Evolutionary conservation across 1,139 yeast genomes (phyloP).

Genomic region (Yamadazyma kanchanaburiensis): DNA sequence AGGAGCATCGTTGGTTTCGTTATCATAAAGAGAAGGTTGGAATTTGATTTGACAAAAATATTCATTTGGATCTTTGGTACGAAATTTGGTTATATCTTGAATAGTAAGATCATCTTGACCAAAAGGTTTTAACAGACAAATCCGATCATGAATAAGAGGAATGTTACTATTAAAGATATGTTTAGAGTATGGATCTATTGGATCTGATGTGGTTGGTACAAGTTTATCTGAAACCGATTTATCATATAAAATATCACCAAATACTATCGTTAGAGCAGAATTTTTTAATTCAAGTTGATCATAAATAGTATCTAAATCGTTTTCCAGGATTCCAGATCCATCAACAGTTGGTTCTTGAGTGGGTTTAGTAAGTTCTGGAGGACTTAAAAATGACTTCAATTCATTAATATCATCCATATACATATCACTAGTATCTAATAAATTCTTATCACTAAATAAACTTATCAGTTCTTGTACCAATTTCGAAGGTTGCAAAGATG

Average conservation of each 20-base stretch:
- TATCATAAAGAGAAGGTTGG: constrained; percentile 39
- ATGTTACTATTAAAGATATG: constrained; percentile 41
- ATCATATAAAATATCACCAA: constrained; percentile 33
- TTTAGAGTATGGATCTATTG: not conserved
- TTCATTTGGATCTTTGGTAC: constrained; percentile 31
- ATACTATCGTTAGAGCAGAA: constrained; percentile 28
- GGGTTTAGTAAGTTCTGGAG: constrained; percentile 3
- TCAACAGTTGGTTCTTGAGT: not conserved
- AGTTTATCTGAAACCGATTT: constrained; percentile 1
- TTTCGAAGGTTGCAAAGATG: constrained; percentile 1
- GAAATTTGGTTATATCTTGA: constrained; percentile 18
- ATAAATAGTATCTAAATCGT: not conserved
- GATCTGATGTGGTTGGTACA: not conserved
- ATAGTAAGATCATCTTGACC: constrained; percentile 17
- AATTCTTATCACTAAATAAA: constrained; percentile 4
- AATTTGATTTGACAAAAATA: constrained; percentile 46
- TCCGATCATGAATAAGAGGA: constrained; percentile 37
- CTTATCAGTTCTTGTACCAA: constrained; percentile 6
- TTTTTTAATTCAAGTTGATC: not conserved
- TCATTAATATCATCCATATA: constrained; percentile 8
- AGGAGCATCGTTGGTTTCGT: constrained; percentile 33
- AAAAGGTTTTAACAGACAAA: constrained; percentile 32
- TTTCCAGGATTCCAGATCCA: not conserved
- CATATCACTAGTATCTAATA: constrained; percentile 2
- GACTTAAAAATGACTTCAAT: constrained; percentile 8